A percentile compares a stretch with the other conserved stretches of the same genome.
These are phyloP conservation scores for Sequoia sempervirens DNA, from an alignment of 75 land plant species.

Conservation along the genomic window DNA sequence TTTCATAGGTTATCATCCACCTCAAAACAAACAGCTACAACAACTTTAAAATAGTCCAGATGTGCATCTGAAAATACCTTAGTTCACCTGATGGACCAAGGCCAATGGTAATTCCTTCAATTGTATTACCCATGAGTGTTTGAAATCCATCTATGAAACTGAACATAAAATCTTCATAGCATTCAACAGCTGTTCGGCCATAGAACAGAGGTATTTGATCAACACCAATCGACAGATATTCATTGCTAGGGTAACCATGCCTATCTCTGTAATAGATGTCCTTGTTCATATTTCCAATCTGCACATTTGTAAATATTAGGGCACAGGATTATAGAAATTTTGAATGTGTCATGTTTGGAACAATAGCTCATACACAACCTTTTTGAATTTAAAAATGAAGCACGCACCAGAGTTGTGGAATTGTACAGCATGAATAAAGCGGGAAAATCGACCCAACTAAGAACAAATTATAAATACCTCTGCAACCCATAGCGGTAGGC, in stretches of 20 bases:
- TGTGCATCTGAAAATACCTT: conserved; percentile 19
- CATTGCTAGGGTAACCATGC: conserved; percentile 22
- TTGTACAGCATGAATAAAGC: background rate
- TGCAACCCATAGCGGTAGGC: conserved; percentile 23
- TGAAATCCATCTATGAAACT: conserved; percentile 29
- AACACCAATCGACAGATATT: conserved; percentile 36
- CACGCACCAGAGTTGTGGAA: background rate
- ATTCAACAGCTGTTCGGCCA: conserved; percentile 36
- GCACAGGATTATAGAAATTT: background rate
- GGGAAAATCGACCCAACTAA: background rate
- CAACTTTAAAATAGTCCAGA: background rate
- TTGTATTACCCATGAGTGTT: conserved; percentile 22
- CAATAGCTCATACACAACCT: background rate
- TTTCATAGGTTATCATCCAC: background rate
- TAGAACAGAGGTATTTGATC: conserved; percentile 33
- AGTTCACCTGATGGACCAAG: conserved; percentile 54
- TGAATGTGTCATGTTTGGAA: background rate
- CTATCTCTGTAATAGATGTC: conserved; percentile 36
- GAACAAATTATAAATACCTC: conserved; percentile 11
- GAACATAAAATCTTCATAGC: conserved; percentile 39
- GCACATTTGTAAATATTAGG: conserved; percentile 6
- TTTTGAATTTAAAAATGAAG: background rate
- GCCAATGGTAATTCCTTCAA: conserved; percentile 36
- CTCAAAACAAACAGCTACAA: background rate
- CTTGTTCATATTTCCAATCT: conserved; percentile 32